phyloP scores from a whole-genome alignment of 1,139 yeast species.

The Diutina neorugosa region DNA sequence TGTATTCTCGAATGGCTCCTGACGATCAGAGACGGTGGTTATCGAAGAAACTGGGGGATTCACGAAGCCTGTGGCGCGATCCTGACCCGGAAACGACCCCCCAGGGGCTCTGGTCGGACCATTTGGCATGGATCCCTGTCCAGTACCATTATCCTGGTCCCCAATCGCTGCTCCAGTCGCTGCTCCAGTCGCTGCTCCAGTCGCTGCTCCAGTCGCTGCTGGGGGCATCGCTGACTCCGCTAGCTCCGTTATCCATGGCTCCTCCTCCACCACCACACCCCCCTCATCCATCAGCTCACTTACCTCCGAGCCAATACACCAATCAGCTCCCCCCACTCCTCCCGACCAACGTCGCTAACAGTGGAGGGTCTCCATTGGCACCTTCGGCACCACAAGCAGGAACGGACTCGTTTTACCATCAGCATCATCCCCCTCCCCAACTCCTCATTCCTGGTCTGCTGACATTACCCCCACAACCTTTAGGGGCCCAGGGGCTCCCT shows the following conservation, averaged over 20 bases:
- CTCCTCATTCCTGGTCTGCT: neutral
- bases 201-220: neutral
- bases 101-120: neutral
- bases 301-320: neutral
- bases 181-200: neutral
- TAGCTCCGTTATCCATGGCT: neutral
- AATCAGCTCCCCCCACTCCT: neutral
- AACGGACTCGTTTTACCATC: neutral
- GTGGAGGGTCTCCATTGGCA: neutral
- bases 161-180: neutral
- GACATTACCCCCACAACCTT: neutral
- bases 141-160: neutral
- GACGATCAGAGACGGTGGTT: neutral
- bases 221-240: neutral
- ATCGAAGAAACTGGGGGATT: neutral
- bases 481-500: neutral
- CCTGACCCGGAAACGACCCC: neutral
- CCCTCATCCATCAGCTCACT: no score
- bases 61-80: neutral
- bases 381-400: neutral
- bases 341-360: neutral
- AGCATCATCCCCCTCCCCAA: neutral
- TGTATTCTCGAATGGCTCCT: neutral
- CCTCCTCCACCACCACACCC: neutral
- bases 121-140: neutral